phyloP scores from a whole-genome alignment of 495 filamentous ascomycete genomes.

The Achaetomiella virescens region DNA sequence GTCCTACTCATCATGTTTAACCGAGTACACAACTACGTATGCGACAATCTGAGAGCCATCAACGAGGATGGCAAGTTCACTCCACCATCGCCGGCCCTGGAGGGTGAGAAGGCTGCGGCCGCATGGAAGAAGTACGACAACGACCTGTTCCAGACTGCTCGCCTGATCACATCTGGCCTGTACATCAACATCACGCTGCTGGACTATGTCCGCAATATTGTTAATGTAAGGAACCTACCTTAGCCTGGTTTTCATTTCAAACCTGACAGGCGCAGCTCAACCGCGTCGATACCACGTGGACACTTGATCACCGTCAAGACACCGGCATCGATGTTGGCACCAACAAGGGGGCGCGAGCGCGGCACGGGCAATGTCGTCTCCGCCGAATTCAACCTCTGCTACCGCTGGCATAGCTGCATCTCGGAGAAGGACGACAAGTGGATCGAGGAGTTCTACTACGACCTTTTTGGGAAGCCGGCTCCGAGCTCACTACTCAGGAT shows the following conservation, averaged over 20 bases:
- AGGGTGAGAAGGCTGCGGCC: constrained; percentile 46
- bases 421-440: constrained; percentile 67
- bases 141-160: constrained; percentile 76
- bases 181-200: constrained; percentile 80
- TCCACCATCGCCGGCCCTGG: constrained; percentile 46
- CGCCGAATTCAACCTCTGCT: constrained; percentile 64
- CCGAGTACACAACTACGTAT: constrained; percentile 77
- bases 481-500: constrained; percentile 47
- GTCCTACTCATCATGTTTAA: constrained; percentile 69
- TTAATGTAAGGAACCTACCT: constrained; percentile 44
- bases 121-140: constrained; percentile 71
- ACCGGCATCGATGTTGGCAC: constrained; percentile 52
- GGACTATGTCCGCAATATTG: constrained; percentile 79
- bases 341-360: constrained; percentile 40
- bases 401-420: constrained; percentile 76
- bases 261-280: constrained; percentile 43
- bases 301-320: constrained; percentile 63
- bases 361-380: constrained; percentile 72
- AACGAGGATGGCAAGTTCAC: constrained; percentile 68
- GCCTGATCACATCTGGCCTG: constrained; percentile 71
- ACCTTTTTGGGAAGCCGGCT: constrained; percentile 56
- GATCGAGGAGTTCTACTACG: constrained; percentile 59
- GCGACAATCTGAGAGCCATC: constrained; percentile 58
- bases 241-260: neutral
- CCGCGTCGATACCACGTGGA: constrained; percentile 70